phyloP scores from a whole-genome alignment of 2,329 filamentous ascomycete genomes.

The Sporothrix protearum region DNA sequence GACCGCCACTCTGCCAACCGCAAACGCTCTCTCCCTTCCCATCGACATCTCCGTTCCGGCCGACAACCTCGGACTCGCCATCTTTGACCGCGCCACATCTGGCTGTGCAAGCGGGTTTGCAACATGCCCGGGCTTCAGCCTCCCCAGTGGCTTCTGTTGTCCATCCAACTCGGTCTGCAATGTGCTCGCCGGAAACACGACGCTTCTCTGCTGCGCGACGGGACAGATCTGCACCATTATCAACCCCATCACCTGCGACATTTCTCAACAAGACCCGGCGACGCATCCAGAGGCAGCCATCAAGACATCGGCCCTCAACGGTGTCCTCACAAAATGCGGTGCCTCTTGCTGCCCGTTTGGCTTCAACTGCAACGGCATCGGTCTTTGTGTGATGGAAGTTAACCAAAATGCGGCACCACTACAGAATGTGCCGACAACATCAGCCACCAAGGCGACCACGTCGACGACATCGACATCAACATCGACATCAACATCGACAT shows the following conservation, averaged over 20 bases:
- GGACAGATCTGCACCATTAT: constrained; percentile 58
- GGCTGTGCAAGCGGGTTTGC: constrained; percentile 39
- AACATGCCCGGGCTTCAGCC: constrained; percentile 49
- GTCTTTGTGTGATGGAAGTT: constrained; percentile 49
- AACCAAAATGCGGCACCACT: constrained; percentile 45
- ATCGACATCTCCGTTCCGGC: constrained; percentile 20
- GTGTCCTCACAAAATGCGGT: constrained; percentile 56
- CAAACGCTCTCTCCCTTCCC: constrained; percentile 39
- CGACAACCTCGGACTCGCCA: not conserved
- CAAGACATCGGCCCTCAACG: constrained; percentile 62
- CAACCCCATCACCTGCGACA: constrained; percentile 61
- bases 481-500: too few species aligned
- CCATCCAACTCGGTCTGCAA: constrained; percentile 52
- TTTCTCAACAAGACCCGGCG: constrained; percentile 59
- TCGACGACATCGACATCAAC: constrained; percentile 27
- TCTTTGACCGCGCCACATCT: constrained; percentile 18
- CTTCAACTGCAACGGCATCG: constrained; percentile 56
- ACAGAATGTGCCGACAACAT: constrained; percentile 23
- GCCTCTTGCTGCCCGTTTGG: constrained; percentile 68
- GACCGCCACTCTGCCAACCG: constrained; percentile 32
- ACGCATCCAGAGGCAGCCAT: constrained; percentile 55
- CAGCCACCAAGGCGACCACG: not conserved
- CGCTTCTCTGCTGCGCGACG: constrained; percentile 66
- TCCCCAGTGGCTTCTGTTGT: constrained; percentile 68
- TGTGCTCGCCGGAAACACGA: constrained; percentile 60